phyloP scores from a whole-genome alignment of 108 stramenopile species.

The Schizochytrium sp. region DNA sequence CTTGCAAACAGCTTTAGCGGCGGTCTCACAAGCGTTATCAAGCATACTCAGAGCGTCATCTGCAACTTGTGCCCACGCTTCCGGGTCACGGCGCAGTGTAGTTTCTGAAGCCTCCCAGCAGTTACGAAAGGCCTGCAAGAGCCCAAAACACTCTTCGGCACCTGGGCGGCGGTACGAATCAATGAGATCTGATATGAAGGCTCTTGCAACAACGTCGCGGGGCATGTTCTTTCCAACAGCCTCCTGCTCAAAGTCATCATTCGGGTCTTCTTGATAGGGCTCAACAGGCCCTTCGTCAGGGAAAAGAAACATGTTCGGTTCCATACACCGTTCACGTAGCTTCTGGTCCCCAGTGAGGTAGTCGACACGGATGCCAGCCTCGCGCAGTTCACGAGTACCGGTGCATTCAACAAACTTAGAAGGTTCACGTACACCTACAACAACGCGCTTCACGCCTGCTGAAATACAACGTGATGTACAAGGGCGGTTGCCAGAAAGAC shows the following conservation, averaged over 20 bases:
- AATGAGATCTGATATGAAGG: slow-evolving; percentile 6
- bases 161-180: neutral
- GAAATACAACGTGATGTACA: slow-evolving; percentile 55
- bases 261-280: neutral
- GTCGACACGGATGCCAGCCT: slow-evolving; percentile 29
- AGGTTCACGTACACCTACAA: slow-evolving; percentile 58
- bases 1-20: slow-evolving; percentile 1
- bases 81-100: slow-evolving; percentile 2
- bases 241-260: neutral
- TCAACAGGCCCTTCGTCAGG: slow-evolving; percentile 15
- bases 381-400: slow-evolving; percentile 34
- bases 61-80: neutral
- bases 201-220: slow-evolving; percentile 2
- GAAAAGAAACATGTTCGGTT: slow-evolving; percentile 53
- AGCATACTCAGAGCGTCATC: neutral
- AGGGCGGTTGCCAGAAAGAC: slow-evolving; percentile 49
- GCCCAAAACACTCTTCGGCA: slow-evolving; percentile 16
- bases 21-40: slow-evolving; percentile 7
- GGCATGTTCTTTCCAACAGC: neutral
- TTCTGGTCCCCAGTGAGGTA: slow-evolving; percentile 33
- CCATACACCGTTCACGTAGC: slow-evolving; percentile 35
- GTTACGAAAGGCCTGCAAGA: slow-evolving; percentile 8
- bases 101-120: slow-evolving; percentile 22
- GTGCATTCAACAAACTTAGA: slow-evolving; percentile 62
- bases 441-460: slow-evolving; percentile 40